Percentiles rank a stretch among this genome's conserved stretches.
phyloP scores from a whole-genome alignment of 768 basidiomycete genomes.

The Botryobasidium botryosum region DNA sequence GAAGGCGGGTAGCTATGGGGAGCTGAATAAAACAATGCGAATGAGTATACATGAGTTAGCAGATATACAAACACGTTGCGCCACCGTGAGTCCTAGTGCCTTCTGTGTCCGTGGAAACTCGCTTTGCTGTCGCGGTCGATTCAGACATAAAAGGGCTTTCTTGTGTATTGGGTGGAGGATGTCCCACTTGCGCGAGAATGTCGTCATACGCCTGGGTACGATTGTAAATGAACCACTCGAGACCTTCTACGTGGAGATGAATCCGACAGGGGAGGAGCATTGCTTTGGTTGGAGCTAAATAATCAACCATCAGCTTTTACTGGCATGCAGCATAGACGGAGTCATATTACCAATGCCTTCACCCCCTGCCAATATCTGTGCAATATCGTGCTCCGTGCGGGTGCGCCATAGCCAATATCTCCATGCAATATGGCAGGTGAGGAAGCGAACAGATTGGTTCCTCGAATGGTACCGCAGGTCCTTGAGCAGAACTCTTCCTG shows the following conservation, averaged over 20 bases:
- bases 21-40: too few relatives aligned
- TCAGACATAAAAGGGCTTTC: too few relatives aligned
- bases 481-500: slow-evolving; percentile 76
- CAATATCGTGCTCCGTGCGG: slow-evolving; percentile 38
- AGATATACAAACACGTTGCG: too few relatives aligned
- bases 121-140: too few relatives aligned
- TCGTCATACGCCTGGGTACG: slow-evolving; percentile 75
- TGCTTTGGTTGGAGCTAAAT: slow-evolving; percentile 19
- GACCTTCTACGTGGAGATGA: slow-evolving; percentile 60
- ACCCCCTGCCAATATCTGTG: slow-evolving; percentile 1
- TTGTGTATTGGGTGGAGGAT: too few relatives aligned
- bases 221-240: slow-evolving; percentile 91
- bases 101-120: too few relatives aligned
- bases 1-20: too few relatives aligned
- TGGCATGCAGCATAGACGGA: neutral
- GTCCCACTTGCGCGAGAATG: slow-evolving; percentile 58
- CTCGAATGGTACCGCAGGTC: slow-evolving; percentile 81
- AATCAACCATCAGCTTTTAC: neutral
- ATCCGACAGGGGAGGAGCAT: slow-evolving; percentile 54
- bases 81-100: too few relatives aligned
- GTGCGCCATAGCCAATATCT: slow-evolving; percentile 83
- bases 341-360: slow-evolving; percentile 1
- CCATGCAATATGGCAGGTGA: slow-evolving; percentile 81
- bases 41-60: too few relatives aligned
- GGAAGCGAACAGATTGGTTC: slow-evolving; percentile 73